Base-by-base conservation (phyloP, 176 grass and related monocot genomes). In the Alloteropsis semialata region DNA sequence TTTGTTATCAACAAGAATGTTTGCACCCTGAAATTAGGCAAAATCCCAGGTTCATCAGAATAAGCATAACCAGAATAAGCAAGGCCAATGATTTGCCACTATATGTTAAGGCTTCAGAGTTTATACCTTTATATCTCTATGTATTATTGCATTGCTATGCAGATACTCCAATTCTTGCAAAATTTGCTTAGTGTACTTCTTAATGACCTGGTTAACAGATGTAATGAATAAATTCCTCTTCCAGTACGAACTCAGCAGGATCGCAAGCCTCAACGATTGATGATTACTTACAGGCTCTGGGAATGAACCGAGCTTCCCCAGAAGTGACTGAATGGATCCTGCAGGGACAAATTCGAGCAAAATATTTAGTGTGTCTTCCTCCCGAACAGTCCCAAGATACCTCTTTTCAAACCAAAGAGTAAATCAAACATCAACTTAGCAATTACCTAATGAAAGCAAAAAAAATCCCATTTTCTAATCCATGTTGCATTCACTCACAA, bases 1-100 rank as follows among this genome's bases (percentile, higher is more conserved):
- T 86, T 99, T 99, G 79, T 99, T 96, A 84, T 99, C 97, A 11
- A 99, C 93, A 80, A 99, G 97, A 90, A 99, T 99, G 58, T 99
- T 99, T 79, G 97, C 97, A 11, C 97, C 97, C 93, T 96, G 87
- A 77, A 83, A 85, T 88, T 45, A n/a, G 50, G 85, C 8, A 55
- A 65, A 57, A 81, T 74, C 6, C 7, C 41, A 67, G 5, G 24
- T 62, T 85, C 44, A 48, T 56, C 37, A 77, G 10, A 12, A 65
- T 28, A 77, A 83, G 46, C 64, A 66, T 53, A 45, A 46, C 28
- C 53, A 33, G 45, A 55, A 69, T 36, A 60, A 32, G 51, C 22
- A 85, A 66, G 21, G 10, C 24, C 5, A 81, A 71, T 41, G 25
- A 58, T 51, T 22, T 67, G 41, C 10, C 15, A 78, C 41, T 48